Conservation (phyloP, 2,329 filamentous ascomycete genomes). For the Albophoma yamanashiensis region DNA sequence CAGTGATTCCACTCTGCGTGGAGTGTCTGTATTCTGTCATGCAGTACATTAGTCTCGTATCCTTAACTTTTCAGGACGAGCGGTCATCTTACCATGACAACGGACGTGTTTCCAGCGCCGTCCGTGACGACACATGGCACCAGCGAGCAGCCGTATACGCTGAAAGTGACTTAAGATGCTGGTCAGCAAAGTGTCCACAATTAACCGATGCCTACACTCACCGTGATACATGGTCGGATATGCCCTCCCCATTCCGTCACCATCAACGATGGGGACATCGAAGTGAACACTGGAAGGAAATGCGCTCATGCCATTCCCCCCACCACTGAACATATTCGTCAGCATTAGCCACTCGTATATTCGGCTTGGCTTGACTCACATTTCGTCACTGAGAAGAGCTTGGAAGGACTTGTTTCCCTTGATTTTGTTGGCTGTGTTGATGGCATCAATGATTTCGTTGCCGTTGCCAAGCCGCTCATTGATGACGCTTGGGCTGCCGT, state of each 20-base stretch:
- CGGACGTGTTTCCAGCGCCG: conserved; percentile 21
- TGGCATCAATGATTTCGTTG: conserved; percentile 24
- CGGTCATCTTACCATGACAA: conserved; percentile 16
- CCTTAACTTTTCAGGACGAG: too few relatives aligned
- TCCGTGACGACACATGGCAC: conserved; percentile 25
- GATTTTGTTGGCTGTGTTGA: conserved; percentile 23
- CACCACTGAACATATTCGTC: conserved; percentile 14
- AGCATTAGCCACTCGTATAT: background rate
- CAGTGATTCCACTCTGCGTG: conserved; percentile 22
- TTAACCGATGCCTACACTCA: conserved; percentile 1
- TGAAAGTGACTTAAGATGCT: conserved; percentile 19
- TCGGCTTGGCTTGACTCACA: conserved; percentile 14
- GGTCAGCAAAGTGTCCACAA: rapidly evolving
- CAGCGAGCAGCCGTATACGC: conserved; percentile 25
- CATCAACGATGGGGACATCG: conserved; percentile 25
- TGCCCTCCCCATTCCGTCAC: conserved; percentile 26
- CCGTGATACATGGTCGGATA: conserved; percentile 26
- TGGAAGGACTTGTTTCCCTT: conserved; percentile 19
- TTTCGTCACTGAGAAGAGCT: conserved; percentile 24
- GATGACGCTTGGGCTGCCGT: conserved; percentile 30
- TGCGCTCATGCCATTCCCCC: conserved; percentile 25
- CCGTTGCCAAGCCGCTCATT: conserved; percentile 25
- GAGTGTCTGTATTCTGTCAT: conserved; percentile 20
- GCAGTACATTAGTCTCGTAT: background rate
- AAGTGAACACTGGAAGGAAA: conserved; percentile 22